phyloP scores from a whole-genome alignment of 345 rosid genomes.

The Hypericum androsaemum region DNA sequence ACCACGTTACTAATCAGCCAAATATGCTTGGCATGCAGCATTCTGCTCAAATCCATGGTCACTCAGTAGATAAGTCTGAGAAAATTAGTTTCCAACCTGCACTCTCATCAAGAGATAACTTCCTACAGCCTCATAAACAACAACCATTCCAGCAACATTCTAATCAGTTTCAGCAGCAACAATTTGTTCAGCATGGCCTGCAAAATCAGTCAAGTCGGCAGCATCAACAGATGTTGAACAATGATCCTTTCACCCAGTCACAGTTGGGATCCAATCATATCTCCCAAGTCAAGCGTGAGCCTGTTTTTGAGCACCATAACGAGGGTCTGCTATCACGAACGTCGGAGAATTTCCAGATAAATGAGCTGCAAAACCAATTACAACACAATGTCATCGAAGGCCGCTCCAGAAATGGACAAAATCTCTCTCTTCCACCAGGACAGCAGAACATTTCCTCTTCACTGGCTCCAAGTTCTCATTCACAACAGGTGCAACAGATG shows the following conservation, averaged over 20 bases:
- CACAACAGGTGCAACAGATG: slow-evolving; percentile 55
- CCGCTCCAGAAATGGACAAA: slow-evolving; percentile 32
- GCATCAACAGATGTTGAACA: slow-evolving; percentile 39
- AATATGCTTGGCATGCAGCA: slow-evolving; percentile 42
- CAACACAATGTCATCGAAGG: slow-evolving; percentile 55
- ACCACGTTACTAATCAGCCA: slow-evolving; percentile 41
- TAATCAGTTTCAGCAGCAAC: slow-evolving; percentile 52
- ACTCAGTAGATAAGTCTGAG: slow-evolving; percentile 39
- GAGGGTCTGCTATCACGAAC: slow-evolving; percentile 44
- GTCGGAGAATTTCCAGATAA: slow-evolving; percentile 46
- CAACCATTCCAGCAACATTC: slow-evolving; percentile 55
- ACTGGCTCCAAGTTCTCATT: slow-evolving; percentile 28
- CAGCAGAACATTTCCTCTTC: slow-evolving; percentile 37
- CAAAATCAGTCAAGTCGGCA: slow-evolving; percentile 57
- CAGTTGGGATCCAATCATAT: slow-evolving; percentile 44
- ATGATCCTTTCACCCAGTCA: slow-evolving; percentile 46
- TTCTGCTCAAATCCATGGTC: slow-evolving; percentile 30
- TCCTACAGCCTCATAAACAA: slow-evolving; percentile 50
- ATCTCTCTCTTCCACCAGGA: slow-evolving; percentile 27
- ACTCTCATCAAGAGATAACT: slow-evolving; percentile 37
- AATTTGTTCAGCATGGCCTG: slow-evolving; percentile 33
- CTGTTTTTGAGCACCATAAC: slow-evolving; percentile 44
- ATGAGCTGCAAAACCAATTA: slow-evolving; percentile 59
- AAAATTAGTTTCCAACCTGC: slow-evolving; percentile 43
- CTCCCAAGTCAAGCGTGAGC: slow-evolving; percentile 53